Evolutionary conservation across 306 rosid genomes (phyloP), one percentile per base, ranked within the genome.

Genomic region (Gastrolobium villosum): DNA sequence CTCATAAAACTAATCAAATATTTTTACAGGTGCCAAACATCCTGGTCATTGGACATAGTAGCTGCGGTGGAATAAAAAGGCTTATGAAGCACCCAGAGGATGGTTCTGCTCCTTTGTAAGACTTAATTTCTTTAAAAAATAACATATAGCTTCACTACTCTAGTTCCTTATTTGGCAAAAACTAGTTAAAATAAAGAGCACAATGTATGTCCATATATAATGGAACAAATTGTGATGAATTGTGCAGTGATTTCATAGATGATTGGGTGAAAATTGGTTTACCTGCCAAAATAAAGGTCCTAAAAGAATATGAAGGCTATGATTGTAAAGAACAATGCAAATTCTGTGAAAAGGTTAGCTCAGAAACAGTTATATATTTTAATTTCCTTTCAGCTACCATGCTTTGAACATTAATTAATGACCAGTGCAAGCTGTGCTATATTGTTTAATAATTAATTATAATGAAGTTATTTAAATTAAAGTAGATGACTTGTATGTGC

Each of bases 201-300:
- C 20, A 20, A 10, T 13, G 2, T 13, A 34, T 44, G 26, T 20
- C 26, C 26, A 6, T 44, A 20, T 57, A 15, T 13, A 37, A 78
- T 32, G 14, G 5, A 55, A 37, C 13, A 37, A 72, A 11, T 56
- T 5, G 0, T 10, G 6, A 48, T 81, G 79, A 65, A 44, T 45
- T 37, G 48, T 87, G 75, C 81, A 89, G 93, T 64, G 93, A 87
- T 75, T 89, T 91, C 87, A 87, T 91, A 52, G 93, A 89, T 55
- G 93, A 91, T 26, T 91, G 96, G 96, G 72, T 91, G 30, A 84
- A 86, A 86, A 89, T 89, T 57, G 93, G 87, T 39, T 65, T 65
- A 30, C 84, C 93, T 5, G 89, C 93, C 45, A 83, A 84, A 82
- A 2, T 2, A 0, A 86, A 82, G 65, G 89, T 87, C 59, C 35